A percentile compares a stretch with the other conserved stretches of the same genome.
Evolutionary conservation across 768 basidiomycete species (phyloP).

Genomic region (Termitomyces sp.): DNA sequence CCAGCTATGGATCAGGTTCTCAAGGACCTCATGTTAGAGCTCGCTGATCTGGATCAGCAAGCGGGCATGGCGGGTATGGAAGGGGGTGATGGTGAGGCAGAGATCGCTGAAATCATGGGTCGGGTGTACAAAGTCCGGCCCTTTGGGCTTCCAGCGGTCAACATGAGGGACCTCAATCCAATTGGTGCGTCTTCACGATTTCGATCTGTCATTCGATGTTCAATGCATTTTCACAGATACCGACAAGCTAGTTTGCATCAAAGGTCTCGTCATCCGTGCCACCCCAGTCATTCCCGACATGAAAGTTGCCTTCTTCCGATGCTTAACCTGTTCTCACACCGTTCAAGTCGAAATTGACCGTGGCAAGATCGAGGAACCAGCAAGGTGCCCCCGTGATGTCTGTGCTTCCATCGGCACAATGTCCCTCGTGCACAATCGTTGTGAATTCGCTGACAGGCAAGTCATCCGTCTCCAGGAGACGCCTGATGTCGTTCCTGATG

Average conservation of each 20-base stretch:
- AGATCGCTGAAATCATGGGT: slow-evolving; percentile 83
- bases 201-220: background rate
- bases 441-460: slow-evolving; percentile 93
- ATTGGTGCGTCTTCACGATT: slow-evolving; percentile 48
- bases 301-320: slow-evolving; percentile 98
- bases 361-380: slow-evolving; percentile 95
- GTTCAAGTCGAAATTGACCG: slow-evolving; percentile 95
- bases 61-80: slow-evolving; percentile 70
- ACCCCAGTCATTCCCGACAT: slow-evolving; percentile 99
- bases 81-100: slow-evolving; percentile 72
- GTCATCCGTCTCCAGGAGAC: slow-evolving; percentile 96
- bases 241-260: slow-evolving; percentile 94
- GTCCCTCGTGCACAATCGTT: slow-evolving; percentile 95
- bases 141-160: slow-evolving; percentile 75
- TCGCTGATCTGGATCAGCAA: slow-evolving; percentile 76
- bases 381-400: slow-evolving; percentile 87
- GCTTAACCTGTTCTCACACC: slow-evolving; percentile 93
- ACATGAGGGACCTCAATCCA: slow-evolving; percentile 96
- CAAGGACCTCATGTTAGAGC: slow-evolving; percentile 87
- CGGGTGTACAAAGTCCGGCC: slow-evolving; percentile 92
- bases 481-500: slow-evolving; percentile 95
- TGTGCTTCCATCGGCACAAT: slow-evolving; percentile 86
- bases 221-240: slow-evolving; percentile 56
- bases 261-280: slow-evolving; percentile 94
- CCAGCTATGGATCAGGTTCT: slow-evolving; percentile 97